Conservation (phyloP, 2,329 filamentous ascomycete genomes). For the Hymenoscyphus fraxineus region DNA sequence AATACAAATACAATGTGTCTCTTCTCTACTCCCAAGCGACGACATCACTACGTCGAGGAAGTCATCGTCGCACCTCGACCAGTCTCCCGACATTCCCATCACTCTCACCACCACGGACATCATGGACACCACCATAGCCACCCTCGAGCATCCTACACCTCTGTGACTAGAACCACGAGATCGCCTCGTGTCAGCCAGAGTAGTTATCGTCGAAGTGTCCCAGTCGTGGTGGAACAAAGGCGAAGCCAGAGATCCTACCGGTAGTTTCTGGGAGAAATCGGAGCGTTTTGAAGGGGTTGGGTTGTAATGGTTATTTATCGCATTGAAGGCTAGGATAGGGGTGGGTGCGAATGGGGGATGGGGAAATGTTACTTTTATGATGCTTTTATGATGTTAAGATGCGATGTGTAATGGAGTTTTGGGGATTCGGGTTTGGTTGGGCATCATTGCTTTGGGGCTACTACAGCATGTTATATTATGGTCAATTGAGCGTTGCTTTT, state of each 20-base stretch:
- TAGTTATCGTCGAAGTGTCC: slow-evolving; percentile 25
- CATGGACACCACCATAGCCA: slow-evolving; percentile 18
- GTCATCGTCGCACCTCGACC: slow-evolving; percentile 29
- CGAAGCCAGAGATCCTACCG: slow-evolving; percentile 23
- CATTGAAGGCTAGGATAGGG: not conserved
- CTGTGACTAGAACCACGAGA: slow-evolving; percentile 24
- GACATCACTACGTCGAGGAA: slow-evolving; percentile 28
- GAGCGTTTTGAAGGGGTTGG: not conserved
- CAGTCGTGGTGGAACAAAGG: slow-evolving; percentile 27
- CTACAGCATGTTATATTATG: not conserved
- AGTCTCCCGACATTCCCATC: slow-evolving; percentile 25
- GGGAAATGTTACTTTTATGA: not conserved
- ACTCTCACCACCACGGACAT: slow-evolving; percentile 14
- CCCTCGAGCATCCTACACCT: slow-evolving; percentile 27
- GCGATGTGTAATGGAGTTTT: not conserved
- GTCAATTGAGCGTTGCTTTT: not conserved
- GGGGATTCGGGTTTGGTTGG: not conserved
- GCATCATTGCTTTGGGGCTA: not conserved
- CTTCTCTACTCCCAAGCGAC: slow-evolving; percentile 26
- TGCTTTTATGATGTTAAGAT: not conserved
- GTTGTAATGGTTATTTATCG: not conserved
- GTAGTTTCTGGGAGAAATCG: slow-evolving; percentile 6
- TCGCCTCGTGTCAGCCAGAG: slow-evolving; percentile 28
- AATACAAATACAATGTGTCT: slow-evolving; percentile 26
- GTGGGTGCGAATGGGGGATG: not conserved